Percentiles rank a stretch among this genome's conserved stretches.
phyloP scores from a whole-genome alignment of 768 basidiomycete species.

The Rhizopogon sp. region DNA sequence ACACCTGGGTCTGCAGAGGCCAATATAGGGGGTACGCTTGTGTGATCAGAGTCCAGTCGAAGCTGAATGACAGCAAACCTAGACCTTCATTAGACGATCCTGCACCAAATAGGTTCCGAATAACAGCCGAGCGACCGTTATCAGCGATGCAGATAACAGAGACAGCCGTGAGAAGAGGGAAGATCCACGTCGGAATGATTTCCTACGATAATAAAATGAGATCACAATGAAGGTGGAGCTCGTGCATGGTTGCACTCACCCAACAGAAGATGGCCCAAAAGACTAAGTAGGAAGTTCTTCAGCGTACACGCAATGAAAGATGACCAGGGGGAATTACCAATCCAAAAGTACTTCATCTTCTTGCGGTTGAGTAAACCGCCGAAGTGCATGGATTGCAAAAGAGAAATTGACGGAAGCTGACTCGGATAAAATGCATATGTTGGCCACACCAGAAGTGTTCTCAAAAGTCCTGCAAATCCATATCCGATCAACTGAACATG shows the following conservation, averaged over 20 bases:
- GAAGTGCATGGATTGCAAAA: slow-evolving; percentile 51
- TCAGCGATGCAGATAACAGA: slow-evolving; percentile 45
- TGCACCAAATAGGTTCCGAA: slow-evolving; percentile 38
- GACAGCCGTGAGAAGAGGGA: slow-evolving; percentile 39
- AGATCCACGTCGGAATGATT: slow-evolving; percentile 12
- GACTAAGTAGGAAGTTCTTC: slow-evolving; percentile 9
- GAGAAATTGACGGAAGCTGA: slow-evolving; percentile 47
- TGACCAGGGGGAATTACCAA: slow-evolving; percentile 26
- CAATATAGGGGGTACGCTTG: slow-evolving; percentile 51
- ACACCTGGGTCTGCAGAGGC: slow-evolving; percentile 46
- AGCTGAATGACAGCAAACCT: slow-evolving; percentile 41
- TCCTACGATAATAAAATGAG: slow-evolving; percentile 1
- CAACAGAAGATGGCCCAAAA: slow-evolving; percentile 44
- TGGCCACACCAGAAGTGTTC: slow-evolving; percentile 46
- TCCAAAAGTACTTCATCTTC: slow-evolving; percentile 51
- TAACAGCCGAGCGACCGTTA: slow-evolving; percentile 38
- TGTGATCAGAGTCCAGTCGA: slow-evolving; percentile 50
- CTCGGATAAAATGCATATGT: slow-evolving; percentile 51
- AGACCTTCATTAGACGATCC: slow-evolving; percentile 50
- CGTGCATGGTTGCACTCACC: slow-evolving; percentile 23
- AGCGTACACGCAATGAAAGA: background rate
- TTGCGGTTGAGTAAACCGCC: slow-evolving; percentile 45
- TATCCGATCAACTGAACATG: slow-evolving; percentile 31
- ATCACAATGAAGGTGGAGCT: background rate
- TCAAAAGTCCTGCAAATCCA: slow-evolving; percentile 34